Conservation (phyloP, 2,329 filamentous ascomycete species). For the Epichloe aotearoae region DNA sequence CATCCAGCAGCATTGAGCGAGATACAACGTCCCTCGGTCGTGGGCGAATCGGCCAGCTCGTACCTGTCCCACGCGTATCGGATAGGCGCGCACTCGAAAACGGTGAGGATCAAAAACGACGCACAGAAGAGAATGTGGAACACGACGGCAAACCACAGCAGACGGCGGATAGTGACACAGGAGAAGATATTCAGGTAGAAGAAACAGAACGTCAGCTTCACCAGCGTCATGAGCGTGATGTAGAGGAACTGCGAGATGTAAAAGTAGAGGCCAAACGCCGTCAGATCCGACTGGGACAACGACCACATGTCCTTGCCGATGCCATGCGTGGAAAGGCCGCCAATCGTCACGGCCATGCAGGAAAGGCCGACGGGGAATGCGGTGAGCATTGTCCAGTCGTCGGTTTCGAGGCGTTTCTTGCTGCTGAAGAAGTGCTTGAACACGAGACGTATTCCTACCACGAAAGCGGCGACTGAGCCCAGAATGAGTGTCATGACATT, state of each 20-base stretch:
- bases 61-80: conserved; percentile 34
- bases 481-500: not conserved
- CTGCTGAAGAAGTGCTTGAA: conserved; percentile 21
- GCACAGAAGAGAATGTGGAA: not conserved
- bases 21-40: conserved; percentile 31
- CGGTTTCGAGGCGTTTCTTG: conserved; percentile 18
- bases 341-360: conserved; percentile 16
- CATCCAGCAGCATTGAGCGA: conserved; percentile 31
- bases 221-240: conserved; percentile 26
- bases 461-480: conserved; percentile 10
- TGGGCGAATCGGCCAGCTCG: conserved; percentile 10
- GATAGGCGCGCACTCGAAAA: conserved; percentile 29
- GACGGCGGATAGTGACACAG: conserved; percentile 17
- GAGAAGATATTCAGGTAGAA: conserved; percentile 39
- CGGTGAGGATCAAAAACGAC: not conserved
- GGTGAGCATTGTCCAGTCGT: conserved; percentile 22
- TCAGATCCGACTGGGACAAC: conserved; percentile 23
- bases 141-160: conserved; percentile 20
- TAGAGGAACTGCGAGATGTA: conserved; percentile 27
- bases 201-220: conserved; percentile 33
- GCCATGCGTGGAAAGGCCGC: conserved; percentile 20
- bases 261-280: conserved; percentile 24
- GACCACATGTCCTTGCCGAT: conserved; percentile 34
- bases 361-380: conserved; percentile 16
- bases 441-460: conserved; percentile 24